phyloP scores from a whole-genome alignment of 2,329 filamentous ascomycete species.

The Chaetomiaceae sp. region DNA sequence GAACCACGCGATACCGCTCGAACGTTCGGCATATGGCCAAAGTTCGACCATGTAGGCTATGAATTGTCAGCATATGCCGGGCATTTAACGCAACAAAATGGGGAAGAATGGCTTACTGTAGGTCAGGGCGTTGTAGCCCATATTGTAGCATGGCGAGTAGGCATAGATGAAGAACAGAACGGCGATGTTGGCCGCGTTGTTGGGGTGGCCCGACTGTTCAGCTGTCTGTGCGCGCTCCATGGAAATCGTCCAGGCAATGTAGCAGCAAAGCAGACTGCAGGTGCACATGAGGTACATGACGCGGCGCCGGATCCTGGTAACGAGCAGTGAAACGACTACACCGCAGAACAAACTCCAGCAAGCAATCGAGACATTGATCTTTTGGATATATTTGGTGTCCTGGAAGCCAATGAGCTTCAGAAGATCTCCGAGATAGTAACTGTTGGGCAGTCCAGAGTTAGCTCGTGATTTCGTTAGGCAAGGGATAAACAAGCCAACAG shows the following conservation, averaged over 20 bases:
- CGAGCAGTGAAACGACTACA: conserved; percentile 38
- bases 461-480: too few species aligned
- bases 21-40: conserved; percentile 26
- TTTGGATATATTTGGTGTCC: conserved; percentile 35
- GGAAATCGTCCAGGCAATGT: conserved; percentile 31
- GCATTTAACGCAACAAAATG: too few species aligned
- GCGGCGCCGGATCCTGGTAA: conserved; percentile 41
- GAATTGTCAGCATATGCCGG: neutral
- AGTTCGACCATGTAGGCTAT: conserved; percentile 29
- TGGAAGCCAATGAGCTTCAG: conserved; percentile 41
- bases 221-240: conserved; percentile 22
- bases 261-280: conserved; percentile 47
- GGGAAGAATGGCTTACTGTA: conserved; percentile 43
- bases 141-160: conserved; percentile 56
- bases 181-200: conserved; percentile 35
- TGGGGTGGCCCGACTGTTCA: conserved; percentile 15
- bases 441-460: neutral
- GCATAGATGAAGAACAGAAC: conserved; percentile 55
- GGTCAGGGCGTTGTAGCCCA: conserved; percentile 60
- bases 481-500: too few species aligned
- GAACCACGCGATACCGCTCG: conserved; percentile 24
- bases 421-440: conserved; percentile 43
- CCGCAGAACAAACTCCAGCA: conserved; percentile 42
- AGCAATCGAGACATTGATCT: conserved; percentile 43
- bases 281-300: conserved; percentile 38